Percentiles rank a stretch among this genome's conserved stretches.
These are phyloP conservation scores for Coemansia sp. DNA, from an alignment of 192 early-diverging fungal species.

Conservation along the genomic window DNA sequence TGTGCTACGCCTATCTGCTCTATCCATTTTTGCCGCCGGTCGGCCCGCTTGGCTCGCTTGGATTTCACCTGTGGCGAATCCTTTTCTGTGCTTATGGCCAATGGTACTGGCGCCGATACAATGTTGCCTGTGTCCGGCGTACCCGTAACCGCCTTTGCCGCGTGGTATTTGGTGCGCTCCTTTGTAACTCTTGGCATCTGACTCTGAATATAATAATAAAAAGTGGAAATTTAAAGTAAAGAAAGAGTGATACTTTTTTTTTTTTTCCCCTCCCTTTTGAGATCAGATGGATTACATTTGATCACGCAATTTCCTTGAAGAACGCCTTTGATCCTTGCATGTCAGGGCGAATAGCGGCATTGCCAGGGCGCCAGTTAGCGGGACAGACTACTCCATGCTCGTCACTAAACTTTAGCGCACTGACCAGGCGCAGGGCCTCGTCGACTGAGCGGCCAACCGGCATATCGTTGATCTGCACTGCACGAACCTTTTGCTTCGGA, in stretches of 20 bases:
- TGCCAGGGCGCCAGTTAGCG: slow-evolving; percentile 71
- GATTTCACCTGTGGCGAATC: background rate
- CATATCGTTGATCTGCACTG: slow-evolving; percentile 75
- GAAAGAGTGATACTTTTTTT: background rate
- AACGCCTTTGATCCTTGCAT: slow-evolving; percentile 5
- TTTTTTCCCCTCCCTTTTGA: too few species aligned
- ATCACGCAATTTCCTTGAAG: too few species aligned
- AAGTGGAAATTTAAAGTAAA: slow-evolving; percentile 1
- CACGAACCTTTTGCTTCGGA: slow-evolving; percentile 67
- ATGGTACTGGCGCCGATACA: slow-evolving; percentile 13
- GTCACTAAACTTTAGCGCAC: slow-evolving; percentile 80
- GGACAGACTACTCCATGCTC: slow-evolving; percentile 72
- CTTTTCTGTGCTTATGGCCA: background rate
- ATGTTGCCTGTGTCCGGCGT: background rate
- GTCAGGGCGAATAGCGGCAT: background rate
- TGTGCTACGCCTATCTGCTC: slow-evolving; percentile 60
- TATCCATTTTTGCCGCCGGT: slow-evolving; percentile 61
- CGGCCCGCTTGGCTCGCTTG: slow-evolving; percentile 57
- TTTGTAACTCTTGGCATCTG: slow-evolving; percentile 28
- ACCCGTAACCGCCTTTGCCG: background rate
- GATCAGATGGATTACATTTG: too few species aligned
- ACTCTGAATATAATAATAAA: background rate
- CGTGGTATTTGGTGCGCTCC: slow-evolving; percentile 27
- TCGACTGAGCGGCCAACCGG: slow-evolving; percentile 75
- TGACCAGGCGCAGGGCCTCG: slow-evolving; percentile 76